These are phyloP conservation scores for Aureococcus anophagefferens DNA, from an alignment of 108 stramenopile genomes.

Conservation along the genomic window DNA sequence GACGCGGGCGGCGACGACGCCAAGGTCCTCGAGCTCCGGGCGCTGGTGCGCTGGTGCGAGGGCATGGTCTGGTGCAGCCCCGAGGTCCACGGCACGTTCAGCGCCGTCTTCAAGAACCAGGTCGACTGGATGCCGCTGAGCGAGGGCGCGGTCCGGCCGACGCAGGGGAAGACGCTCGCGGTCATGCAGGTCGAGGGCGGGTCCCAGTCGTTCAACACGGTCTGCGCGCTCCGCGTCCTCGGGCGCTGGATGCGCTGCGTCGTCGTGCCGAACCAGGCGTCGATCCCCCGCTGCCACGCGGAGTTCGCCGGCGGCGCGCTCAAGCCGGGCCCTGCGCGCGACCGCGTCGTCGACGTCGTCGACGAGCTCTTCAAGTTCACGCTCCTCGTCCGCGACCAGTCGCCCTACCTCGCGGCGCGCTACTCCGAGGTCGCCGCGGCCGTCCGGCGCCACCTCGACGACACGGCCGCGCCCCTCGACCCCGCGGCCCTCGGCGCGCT, in stretches of 20 bases:
- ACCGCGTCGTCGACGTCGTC: constrained; percentile 54
- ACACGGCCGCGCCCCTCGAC: no score
- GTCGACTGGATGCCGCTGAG: constrained; percentile 64
- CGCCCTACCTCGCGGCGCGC: constrained; percentile 42
- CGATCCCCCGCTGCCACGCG: constrained; percentile 49
- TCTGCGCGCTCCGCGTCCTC: constrained; percentile 46
- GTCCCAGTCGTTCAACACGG: constrained; percentile 54
- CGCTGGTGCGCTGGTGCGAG: constrained; percentile 52
- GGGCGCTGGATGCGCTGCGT: constrained; percentile 63
- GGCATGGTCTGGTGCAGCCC: constrained; percentile 52
- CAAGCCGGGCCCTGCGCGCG: constrained; percentile 41
- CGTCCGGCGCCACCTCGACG: no score
- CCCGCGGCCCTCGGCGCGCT: no score
- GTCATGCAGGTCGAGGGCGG: constrained; percentile 58
- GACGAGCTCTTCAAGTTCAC: constrained; percentile 63
- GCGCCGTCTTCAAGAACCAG: constrained; percentile 54
- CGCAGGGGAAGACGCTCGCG: constrained; percentile 43
- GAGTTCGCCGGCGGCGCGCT: constrained; percentile 53
- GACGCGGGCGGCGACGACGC: constrained; percentile 30
- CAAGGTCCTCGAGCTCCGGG: constrained; percentile 53
- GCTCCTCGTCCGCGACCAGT: not conserved
- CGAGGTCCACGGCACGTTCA: constrained; percentile 59
- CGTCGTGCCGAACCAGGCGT: constrained; percentile 49
- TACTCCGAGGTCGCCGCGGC: no score
- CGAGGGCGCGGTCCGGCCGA: constrained; percentile 49